Evolutionary conservation across 2,329 filamentous ascomycete species (phyloP), one percentile per base, ranked within the genome.

Genomic region (Xylariaceae sp.): DNA sequence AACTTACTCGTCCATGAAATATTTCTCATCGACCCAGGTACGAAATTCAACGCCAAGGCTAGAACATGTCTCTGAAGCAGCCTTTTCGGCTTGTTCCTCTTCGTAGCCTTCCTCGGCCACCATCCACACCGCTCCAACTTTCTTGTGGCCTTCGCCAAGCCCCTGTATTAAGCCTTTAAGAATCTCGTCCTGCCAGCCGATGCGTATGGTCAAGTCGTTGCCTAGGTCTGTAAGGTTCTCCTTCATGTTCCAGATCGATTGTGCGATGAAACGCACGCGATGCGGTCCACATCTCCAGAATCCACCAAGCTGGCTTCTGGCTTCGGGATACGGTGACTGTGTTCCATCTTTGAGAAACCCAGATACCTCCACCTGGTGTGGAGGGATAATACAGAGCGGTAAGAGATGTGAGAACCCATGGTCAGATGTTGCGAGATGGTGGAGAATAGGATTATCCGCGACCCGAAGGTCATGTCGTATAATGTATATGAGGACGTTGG

Each of bases 211-310:
- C 16, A 94, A 69, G 1, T 78, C 83, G 62, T 82, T 89, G 0
- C 76, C 77, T 1, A 86, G 59, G 2, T 72, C 72, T 55, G 84
- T 77, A 2, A 92, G 71, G 3, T 75, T 78, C 10, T 75, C 65
- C 62, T 90, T 90, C 55, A 92, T 48, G 62, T 89, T 83, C 86
- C 86, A 90, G 0, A 90, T 79, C 31, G 82, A 83, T 66, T 93
- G 80, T 0, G 83, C 84, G 31, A 89, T 70, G 66, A 92, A 93
- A 65, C 83, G 87, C 48, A 83, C 82, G 34, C 89, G 79, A 61
- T 88, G 82, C 5, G 82, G 83, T 2, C 89, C 88, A 61, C 87
- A 90, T 64, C 88, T 76, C 85, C 86, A 90, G 64, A 89, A 88
- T 1, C 76, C 73, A 12, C 79, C 86, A 3, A 87, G 71, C n/a